Evolutionary conservation across 1,284 basidiomycete genomes (phyloP).

Genomic region (Cutaneotrichosporon arboriforme): DNA sequence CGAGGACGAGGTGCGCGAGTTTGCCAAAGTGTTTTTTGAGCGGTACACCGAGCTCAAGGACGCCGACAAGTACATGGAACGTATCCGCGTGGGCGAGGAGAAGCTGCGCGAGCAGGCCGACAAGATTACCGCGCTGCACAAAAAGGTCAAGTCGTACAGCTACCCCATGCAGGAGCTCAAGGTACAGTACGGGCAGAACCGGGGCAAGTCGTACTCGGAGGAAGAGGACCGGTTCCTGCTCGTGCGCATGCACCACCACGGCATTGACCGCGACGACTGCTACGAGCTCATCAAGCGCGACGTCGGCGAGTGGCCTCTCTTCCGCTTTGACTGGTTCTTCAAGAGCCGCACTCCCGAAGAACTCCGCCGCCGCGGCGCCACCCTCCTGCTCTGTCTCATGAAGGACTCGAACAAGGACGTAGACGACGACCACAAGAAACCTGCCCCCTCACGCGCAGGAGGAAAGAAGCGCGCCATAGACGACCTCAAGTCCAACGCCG

Average conservation of each 20-base stretch:
- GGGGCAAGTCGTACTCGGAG: constrained; percentile 92
- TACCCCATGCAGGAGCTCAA: constrained; percentile 94
- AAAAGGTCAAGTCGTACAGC: constrained; percentile 73
- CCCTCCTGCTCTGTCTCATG: constrained; percentile 82
- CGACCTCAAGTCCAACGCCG: constrained; percentile 43
- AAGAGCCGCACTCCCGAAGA: constrained; percentile 90
- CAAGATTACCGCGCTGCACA: constrained; percentile 78
- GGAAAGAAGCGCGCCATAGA: constrained; percentile 50
- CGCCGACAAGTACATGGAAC: constrained; percentile 70
- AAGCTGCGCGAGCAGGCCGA: constrained; percentile 59
- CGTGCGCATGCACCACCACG: constrained; percentile 85
- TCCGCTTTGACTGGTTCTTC: constrained; percentile 98
- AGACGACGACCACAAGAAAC: constrained; percentile 55
- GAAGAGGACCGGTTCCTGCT: constrained; percentile 96
- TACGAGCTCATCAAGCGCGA: constrained; percentile 96
- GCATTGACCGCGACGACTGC: constrained; percentile 83
- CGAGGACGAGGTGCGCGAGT: constrained; percentile 70
- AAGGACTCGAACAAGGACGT: constrained; percentile 66
- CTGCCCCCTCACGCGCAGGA: constrained; percentile 19
- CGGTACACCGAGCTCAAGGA: constrained; percentile 83
- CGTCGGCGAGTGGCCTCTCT: constrained; percentile 92
- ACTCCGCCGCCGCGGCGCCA: constrained; percentile 81
- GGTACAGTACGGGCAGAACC: constrained; percentile 87
- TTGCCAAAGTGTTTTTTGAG: constrained; percentile 82
- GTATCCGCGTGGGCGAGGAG: constrained; percentile 75